Conservation (phyloP, 2,329 filamentous ascomycete species). For the Fusarium nanum region DNA sequence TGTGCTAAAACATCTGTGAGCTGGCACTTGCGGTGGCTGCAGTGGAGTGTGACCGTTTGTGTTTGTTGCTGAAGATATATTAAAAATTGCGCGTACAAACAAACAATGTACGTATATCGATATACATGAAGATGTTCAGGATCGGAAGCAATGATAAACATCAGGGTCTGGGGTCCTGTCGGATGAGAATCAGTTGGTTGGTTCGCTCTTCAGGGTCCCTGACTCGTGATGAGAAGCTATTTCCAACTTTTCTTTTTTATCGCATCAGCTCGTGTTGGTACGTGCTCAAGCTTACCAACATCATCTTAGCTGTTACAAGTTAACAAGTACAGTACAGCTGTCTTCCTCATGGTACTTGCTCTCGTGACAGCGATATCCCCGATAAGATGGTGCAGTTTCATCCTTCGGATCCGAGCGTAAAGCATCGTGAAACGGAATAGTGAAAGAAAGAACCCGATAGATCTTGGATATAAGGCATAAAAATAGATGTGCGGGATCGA, state of each 20-base stretch:
- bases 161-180: constrained; percentile 12
- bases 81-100: background rate
- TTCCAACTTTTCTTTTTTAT: background rate
- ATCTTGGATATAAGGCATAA: background rate
- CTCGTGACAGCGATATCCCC: constrained; percentile 9
- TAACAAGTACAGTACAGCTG: constrained; percentile 10
- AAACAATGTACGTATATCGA: background rate
- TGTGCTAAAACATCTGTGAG: constrained; percentile 6
- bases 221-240: constrained; percentile 19
- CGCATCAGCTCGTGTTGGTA: constrained; percentile 3
- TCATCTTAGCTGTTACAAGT: background rate
- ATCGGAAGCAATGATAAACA: constrained; percentile 9
- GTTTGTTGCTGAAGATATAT: constrained; percentile 4
- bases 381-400: constrained; percentile 1
- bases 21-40: constrained; percentile 1
- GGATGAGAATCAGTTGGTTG: background rate
- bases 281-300: constrained; percentile 17
- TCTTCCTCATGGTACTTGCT: background rate
- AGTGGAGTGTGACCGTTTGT: constrained; percentile 8
- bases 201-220: constrained; percentile 2
- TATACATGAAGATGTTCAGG: constrained; percentile 18
- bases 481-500: background rate
- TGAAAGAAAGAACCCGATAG: background rate
- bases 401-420: constrained; percentile 4
- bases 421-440: constrained; percentile 17